Conservation (phyloP, 441 rosid species). For the Brassica balearica region DNA sequence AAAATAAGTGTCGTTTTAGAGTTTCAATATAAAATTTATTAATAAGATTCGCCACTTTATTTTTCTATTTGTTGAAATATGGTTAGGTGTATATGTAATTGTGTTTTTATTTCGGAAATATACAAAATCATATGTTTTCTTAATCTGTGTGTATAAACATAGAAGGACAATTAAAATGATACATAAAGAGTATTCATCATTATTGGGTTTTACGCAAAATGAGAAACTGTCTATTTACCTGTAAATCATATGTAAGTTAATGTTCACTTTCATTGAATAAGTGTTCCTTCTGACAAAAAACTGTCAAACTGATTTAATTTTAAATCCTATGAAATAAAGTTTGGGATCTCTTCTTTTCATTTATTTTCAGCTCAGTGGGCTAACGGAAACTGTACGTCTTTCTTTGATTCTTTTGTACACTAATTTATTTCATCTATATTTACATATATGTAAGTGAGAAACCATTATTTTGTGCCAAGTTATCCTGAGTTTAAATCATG, state of each 20-base stretch:
- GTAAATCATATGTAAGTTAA: conserved; percentile 35
- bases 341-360: conserved; percentile 38
- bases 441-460: background rate
- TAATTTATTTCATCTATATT: conserved; percentile 5
- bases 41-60: too few species aligned
- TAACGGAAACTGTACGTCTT: conserved; percentile 44
- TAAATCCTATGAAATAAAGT: conserved; percentile 51
- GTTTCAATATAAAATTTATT: too few species aligned
- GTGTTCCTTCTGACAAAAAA: conserved; percentile 35
- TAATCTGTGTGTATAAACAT: too few species aligned
- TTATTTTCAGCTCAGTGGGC: conserved; percentile 47
- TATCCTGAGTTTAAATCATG: too few species aligned
- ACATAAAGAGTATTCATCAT: conserved; percentile 6
- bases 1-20: too few species aligned
- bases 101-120: too few species aligned
- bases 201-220: conserved; percentile 33
- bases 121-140: too few species aligned
- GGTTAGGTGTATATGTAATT: too few species aligned
- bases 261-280: conserved; percentile 15
- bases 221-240: conserved; percentile 43
- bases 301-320: conserved; percentile 52
- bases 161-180: too few species aligned
- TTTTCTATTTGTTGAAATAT: too few species aligned
- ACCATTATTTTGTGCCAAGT: background rate
- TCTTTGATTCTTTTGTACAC: conserved; percentile 39